Base-by-base conservation (phyloP, 441 rosid genomes). In the Syzygium malaccense region DNA sequence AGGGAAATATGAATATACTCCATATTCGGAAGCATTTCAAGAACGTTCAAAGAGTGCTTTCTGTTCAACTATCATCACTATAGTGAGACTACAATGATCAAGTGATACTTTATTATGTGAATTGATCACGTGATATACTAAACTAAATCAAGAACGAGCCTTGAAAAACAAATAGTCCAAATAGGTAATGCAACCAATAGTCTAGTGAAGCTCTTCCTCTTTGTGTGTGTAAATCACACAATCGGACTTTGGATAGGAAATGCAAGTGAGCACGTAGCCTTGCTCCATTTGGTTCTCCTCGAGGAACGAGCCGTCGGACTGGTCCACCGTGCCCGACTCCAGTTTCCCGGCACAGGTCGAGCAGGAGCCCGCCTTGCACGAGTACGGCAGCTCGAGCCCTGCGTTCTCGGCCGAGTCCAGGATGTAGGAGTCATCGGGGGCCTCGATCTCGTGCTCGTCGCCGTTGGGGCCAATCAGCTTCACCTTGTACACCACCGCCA, bases 361-460 rank as follows among this genome's bases (percentile, higher is more conserved):
- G 92, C 99, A 96, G 0, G 99, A 96, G 15, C 99, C 99, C 1
- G 98, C 99, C 91, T 97, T 91, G 93, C 99, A 96, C 8, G 98
- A 96, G 89, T 94, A 96, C 13, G 99, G 99, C 92, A 96, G 91
- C 15, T 98, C 99, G 4, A 96, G 78, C 86, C 98, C 99, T 0
- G 97, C 98, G 32, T 87, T 86, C 92, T 96, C 99, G 15, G 97
- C 98, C 17, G 98, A 91, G 71, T 96, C 99, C 19, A 98, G 92
- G 83, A 98, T 94, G 94, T 93, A 96, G 4, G 92, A 41, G 85
- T 95, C 96, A 6, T 94, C 97, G 0, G 91, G 91, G 45, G 95
- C 97, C 12, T 96, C 96, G 0, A 98, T 92, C 87, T 95, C 97
- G 2, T 85, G 57, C 93, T 90, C 98, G 30, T 90, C 90, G 1